phyloP scores from a whole-genome alignment of 1,139 yeast species.

The Trichomonascaceae sp. region DNA sequence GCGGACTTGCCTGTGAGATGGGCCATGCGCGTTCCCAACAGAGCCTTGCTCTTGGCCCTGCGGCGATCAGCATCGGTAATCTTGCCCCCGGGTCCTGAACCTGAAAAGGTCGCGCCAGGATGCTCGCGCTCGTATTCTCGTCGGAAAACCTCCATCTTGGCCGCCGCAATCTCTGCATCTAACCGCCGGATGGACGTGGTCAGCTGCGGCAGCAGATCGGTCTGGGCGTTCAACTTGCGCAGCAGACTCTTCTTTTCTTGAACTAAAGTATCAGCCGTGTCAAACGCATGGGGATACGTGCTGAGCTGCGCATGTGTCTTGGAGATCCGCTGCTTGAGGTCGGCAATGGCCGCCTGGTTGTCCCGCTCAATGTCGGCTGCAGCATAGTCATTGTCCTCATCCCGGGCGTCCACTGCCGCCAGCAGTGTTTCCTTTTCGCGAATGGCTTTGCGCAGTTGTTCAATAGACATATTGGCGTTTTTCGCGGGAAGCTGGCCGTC shows the following conservation, averaged over 20 bases:
- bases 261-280: constrained; percentile 18
- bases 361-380: constrained; percentile 29
- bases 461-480: constrained; percentile 20
- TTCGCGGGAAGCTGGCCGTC: constrained; percentile 7
- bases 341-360: constrained; percentile 46
- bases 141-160: constrained; percentile 53
- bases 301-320: constrained; percentile 39
- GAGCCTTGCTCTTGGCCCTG: constrained; percentile 65
- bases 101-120: constrained; percentile 57
- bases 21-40: constrained; percentile 77
- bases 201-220: constrained; percentile 58
- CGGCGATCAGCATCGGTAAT: constrained; percentile 71
- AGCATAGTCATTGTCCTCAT: constrained; percentile 40
- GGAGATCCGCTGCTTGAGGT: constrained; percentile 48
- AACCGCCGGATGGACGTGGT: constrained; percentile 47
- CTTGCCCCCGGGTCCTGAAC: constrained; percentile 77
- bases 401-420: constrained; percentile 61
- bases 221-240: constrained; percentile 39
- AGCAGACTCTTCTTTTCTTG: constrained; percentile 34
- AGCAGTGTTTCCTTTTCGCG: constrained; percentile 58
- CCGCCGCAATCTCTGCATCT: constrained; percentile 55
- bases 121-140: constrained; percentile 41
- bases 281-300: constrained; percentile 20
- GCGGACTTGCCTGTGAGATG: constrained; percentile 69
- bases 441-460: constrained; percentile 47